These are phyloP conservation scores for Yarrowia hollandica DNA, from an alignment of 805 yeast species.

Conservation along the genomic window DNA sequence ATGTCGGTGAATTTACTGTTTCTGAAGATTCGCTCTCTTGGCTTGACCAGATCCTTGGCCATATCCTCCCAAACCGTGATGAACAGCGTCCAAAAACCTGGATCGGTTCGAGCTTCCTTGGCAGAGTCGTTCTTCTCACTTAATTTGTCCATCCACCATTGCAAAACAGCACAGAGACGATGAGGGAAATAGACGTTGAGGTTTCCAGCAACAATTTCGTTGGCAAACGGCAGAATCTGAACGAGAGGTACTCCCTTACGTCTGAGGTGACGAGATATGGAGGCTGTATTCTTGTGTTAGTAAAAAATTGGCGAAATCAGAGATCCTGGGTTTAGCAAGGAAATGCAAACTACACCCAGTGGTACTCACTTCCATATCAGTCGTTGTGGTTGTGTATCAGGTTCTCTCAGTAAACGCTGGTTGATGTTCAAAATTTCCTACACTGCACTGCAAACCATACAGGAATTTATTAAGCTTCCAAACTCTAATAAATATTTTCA, in stretches of 20 bases:
- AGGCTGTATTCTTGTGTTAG: slow-evolving; percentile 33
- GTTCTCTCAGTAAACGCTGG: background rate
- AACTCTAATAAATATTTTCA: slow-evolving; percentile 25
- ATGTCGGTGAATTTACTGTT: slow-evolving; percentile 15
- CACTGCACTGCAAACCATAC: background rate
- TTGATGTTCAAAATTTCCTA: slow-evolving; percentile 5
- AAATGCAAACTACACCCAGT: background rate
- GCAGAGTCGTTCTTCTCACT: slow-evolving; percentile 33
- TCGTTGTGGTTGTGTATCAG: slow-evolving; percentile 6
- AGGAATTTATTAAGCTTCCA: background rate
- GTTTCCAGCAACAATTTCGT: slow-evolving; percentile 32
- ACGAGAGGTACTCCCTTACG: slow-evolving; percentile 34
- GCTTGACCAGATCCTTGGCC: slow-evolving; percentile 22
- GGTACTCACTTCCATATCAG: slow-evolving; percentile 23
- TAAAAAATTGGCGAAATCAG: too few relatives aligned
- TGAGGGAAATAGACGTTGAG: slow-evolving; percentile 37
- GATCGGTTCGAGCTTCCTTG: slow-evolving; percentile 8
- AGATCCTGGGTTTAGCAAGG: too few relatives aligned
- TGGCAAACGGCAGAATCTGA: slow-evolving; percentile 34
- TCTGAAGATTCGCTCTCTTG: slow-evolving; percentile 21
- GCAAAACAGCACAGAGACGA: slow-evolving; percentile 38
- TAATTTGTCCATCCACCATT: slow-evolving; percentile 41
- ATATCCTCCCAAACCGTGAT: slow-evolving; percentile 9
- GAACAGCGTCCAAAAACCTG: slow-evolving; percentile 21
- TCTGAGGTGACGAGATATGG: slow-evolving; percentile 38